Base-by-base conservation (phyloP, 148 eudicot genomes). In the Vaccinium macrocarpon region DNA sequence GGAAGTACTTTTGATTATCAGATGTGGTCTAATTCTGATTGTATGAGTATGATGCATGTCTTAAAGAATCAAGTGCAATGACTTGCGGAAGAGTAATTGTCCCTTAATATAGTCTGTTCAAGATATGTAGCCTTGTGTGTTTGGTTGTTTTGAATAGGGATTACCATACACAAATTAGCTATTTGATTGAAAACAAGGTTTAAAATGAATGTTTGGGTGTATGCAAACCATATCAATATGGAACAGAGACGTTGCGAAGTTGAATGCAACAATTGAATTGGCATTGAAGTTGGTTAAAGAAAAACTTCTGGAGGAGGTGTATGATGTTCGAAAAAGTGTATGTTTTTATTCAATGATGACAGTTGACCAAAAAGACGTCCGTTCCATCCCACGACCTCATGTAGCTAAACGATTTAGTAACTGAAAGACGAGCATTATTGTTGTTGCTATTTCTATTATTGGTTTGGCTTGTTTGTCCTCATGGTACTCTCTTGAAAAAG, bases 41-140 rank as follows among this genome's bases (percentile, higher is more conserved):
- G 48, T 32, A 50, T 32, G 78, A 71, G 19, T 82, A 9, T 71
- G 49, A 29, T 82, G 84, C 66, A 51, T 82, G 84, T 15, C 53
- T 42, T 71, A 19, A 56, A 35, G 51, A 16, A 68, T 53, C 12
- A 16, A 70, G 6, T 32, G 18, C 61, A 16, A 18, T 27, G 18
- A 68, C 19, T 68, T 27, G 32, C 15, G 14, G 23, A n/a, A 10
- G 56, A 23, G 61, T 82, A n/a, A 29, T 46, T 25, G 55, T 5
- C 29, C 48, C 56, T 48, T 48, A 52, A 42, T 61, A 42, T 42
- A 23, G n/a, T 14, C n/a, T 11, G 13, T 49, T 23, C 11, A 19
- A 19, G 19, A 80, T 50, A 49, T 21, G 16, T 27, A 0, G 66
- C 81, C 52, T 10, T 29, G 81, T 61, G 74, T 64, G 46, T 64